These are phyloP conservation scores for Bacterosira constricta DNA, from an alignment of 108 stramenopile species.

Conservation along the genomic window DNA sequence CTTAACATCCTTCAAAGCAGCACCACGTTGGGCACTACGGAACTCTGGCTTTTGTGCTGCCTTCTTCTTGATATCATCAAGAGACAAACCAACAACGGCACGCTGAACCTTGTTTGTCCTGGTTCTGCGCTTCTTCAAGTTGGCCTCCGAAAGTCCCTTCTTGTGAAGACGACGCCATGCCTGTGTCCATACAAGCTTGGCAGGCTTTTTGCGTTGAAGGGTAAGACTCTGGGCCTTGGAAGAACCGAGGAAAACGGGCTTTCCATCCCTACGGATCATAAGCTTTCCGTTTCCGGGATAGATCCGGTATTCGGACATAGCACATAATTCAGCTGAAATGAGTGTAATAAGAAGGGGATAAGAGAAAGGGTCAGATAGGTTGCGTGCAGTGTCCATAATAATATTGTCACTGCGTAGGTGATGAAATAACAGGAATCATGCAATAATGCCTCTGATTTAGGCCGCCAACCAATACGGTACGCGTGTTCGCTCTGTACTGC, in stretches of 20 bases:
- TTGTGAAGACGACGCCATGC: constrained; percentile 99
- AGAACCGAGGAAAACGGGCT: constrained; percentile 94
- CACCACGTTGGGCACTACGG: constrained; percentile 75
- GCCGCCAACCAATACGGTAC: no score
- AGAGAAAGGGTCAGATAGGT: background rate
- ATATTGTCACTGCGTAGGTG: no score
- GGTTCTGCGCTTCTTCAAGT: constrained; percentile 90
- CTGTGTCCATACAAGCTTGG: constrained; percentile 99
- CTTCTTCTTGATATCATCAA: constrained; percentile 98
- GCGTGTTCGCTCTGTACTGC: no score
- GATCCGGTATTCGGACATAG: constrained; percentile 98
- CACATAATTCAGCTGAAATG: constrained; percentile 92
- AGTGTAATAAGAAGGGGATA: background rate
- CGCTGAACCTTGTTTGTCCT: constrained; percentile 93
- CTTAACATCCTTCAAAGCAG: constrained; percentile 93
- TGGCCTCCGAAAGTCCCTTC: constrained; percentile 94
- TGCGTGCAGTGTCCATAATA: no score
- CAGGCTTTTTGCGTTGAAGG: constrained; percentile 98
- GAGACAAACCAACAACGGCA: constrained; percentile 96
- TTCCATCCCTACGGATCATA: constrained; percentile 98
- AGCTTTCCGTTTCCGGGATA: constrained; percentile 99
- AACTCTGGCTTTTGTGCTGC: constrained; percentile 85
- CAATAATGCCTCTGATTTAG: no score
- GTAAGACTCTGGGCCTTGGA: constrained; percentile 96
- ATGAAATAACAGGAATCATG: no score